Evolutionary conservation across 1,139 yeast species (phyloP).

Genomic region (Yamadazyma atmosphaerica): DNA sequence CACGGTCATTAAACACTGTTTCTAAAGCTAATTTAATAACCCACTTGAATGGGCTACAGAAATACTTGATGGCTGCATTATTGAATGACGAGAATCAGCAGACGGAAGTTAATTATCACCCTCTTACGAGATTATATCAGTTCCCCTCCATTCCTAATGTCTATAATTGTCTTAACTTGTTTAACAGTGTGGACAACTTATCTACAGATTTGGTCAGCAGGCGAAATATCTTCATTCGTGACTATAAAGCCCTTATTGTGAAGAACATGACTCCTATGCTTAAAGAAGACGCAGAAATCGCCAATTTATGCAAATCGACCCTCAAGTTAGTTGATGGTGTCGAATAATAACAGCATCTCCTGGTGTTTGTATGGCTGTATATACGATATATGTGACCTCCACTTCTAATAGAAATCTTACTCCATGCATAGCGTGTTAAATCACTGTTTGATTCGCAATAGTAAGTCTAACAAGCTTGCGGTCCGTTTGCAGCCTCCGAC

Average conservation of each 20-base stretch:
- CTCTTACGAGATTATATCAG: slow-evolving; percentile 50
- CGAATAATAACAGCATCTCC: no score
- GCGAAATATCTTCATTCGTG: slow-evolving; percentile 41
- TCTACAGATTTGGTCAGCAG: slow-evolving; percentile 67
- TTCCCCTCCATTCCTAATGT: slow-evolving; percentile 52
- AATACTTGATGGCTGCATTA: slow-evolving; percentile 36
- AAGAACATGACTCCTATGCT: slow-evolving; percentile 3
- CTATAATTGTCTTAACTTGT: slow-evolving; percentile 57
- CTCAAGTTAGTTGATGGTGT: background rate
- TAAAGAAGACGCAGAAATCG: background rate
- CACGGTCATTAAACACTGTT: background rate
- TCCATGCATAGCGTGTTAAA: no score
- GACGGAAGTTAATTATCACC: slow-evolving; percentile 28
- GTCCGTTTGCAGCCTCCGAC: no score
- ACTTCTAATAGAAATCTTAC: no score
- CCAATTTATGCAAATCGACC: background rate
- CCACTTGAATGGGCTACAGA: background rate
- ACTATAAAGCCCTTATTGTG: slow-evolving; percentile 6
- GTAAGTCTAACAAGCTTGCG: no score
- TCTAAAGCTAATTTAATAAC: background rate
- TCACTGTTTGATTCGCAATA: no score
- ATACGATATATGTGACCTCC: no score
- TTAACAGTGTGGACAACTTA: slow-evolving; percentile 25
- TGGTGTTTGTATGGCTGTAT: no score
- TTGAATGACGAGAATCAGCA: slow-evolving; percentile 14